Evolutionary conservation across 148 eudicot species (phyloP), one percentile per base, ranked within the genome.

Genomic region (Amaranthus palmeri): DNA sequence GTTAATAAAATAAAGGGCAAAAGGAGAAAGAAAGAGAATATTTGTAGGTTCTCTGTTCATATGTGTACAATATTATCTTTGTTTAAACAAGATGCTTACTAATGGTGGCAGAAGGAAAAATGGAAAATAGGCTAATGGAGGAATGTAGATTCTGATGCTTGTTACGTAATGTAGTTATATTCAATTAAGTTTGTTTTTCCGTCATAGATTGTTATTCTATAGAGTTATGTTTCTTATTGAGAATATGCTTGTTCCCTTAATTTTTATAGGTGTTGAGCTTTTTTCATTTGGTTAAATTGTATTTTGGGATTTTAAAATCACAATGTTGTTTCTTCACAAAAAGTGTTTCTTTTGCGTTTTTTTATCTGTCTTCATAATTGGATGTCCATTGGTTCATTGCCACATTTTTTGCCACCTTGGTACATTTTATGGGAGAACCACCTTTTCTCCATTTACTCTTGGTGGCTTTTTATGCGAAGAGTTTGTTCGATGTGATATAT

Each of bases 81-180:
- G 51, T 77, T 81, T 47, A 59, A 46, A 14, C 68, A 60, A 67
- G 72, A 56, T 76, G 69, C 52, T 76, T 10, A 49, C 44, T 59
- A 40, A 41, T 48, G 73, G 68, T 18, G n/a, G 36, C 44, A 5
- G 68, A 53, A 72, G 51, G 61, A 68, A 61, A 42, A 58, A 10
- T 42, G 44, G 59, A 67, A 67, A 74, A 74, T 11, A 4, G 12
- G 69, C 46, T 74, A 44, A 42, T 74, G 71, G 84, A 76, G 72
- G 36, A 72, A 78, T 71, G 71, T 74, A 70, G 86, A 76, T 88
- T 83, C 84, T 73, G 88, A 86, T 86, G 84, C 93, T 83, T 46
- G 60, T 76, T 71, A 62, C 60, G 67, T 72, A 79, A 65, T 70
- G 65, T 77, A 77, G 79, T 71, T 76, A 59, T 82, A 15, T 80